Conservation (phyloP, 192 early-diverging fungal species). For the Mycoemilia scoparia region DNA sequence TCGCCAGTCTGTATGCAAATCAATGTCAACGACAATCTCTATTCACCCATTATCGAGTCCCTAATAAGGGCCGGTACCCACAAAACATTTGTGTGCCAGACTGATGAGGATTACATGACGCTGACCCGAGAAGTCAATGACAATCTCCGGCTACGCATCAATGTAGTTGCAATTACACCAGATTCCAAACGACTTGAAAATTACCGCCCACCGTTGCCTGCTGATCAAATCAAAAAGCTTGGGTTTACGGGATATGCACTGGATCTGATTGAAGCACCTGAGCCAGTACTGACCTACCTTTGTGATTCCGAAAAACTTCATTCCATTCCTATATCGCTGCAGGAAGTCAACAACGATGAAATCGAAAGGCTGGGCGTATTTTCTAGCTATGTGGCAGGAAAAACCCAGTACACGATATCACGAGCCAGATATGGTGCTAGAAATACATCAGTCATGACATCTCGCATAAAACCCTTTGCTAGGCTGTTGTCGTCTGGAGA, state of each 20-base stretch:
- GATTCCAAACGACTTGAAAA: slow-evolving; percentile 7
- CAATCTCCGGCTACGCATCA: slow-evolving; percentile 34
- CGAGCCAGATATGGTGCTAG: slow-evolving; percentile 21
- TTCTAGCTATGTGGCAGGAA: slow-evolving; percentile 21
- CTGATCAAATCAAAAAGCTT: slow-evolving; percentile 17
- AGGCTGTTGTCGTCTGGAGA: slow-evolving; percentile 16
- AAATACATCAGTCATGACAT: slow-evolving; percentile 12
- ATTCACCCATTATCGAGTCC: slow-evolving; percentile 49
- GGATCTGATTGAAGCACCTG: slow-evolving; percentile 58
- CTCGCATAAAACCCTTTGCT: slow-evolving; percentile 5
- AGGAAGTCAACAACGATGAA: slow-evolving; percentile 13
- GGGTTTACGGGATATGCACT: slow-evolving; percentile 63
- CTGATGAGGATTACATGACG: slow-evolving; percentile 53
- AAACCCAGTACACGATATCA: slow-evolving; percentile 11
- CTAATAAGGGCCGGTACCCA: slow-evolving; percentile 18
- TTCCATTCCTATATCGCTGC: slow-evolving; percentile 23
- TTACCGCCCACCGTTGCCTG: slow-evolving; percentile 12
- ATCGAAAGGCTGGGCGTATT: slow-evolving; percentile 9
- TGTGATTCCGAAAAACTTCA: slow-evolving; percentile 44
- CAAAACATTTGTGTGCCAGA: slow-evolving; percentile 66
- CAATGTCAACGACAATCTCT: slow-evolving; percentile 40
- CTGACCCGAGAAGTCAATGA: slow-evolving; percentile 51
- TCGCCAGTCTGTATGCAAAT: slow-evolving; percentile 55
- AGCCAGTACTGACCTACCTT: slow-evolving; percentile 37
- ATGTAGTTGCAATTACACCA: slow-evolving; percentile 28